phyloP scores from a whole-genome alignment of 176 grass and related monocot species.

The Aechmea fasciata region DNA sequence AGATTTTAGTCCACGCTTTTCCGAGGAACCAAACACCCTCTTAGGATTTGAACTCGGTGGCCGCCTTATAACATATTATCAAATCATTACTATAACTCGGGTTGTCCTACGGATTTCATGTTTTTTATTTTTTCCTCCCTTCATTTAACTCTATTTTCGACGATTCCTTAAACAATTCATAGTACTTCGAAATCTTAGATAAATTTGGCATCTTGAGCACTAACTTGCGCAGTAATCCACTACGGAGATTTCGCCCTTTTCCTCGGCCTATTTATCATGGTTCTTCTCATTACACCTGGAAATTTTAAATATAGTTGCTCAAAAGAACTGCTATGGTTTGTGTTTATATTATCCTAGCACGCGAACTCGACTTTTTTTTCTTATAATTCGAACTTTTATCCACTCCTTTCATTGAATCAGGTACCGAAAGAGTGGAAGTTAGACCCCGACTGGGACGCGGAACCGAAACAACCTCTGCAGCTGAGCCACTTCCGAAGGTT shows the following conservation, averaged over 20 bases:
- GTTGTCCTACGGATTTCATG: neutral
- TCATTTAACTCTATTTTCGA: neutral
- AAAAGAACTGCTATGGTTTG: no score
- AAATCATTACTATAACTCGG: neutral
- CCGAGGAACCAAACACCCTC: no score
- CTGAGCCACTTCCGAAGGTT: slow-evolving; percentile 63
- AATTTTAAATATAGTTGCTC: no score
- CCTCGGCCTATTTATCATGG: neutral
- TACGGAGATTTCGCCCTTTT: no score
- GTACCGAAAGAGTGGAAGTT: slow-evolving; percentile 94
- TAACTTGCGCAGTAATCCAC: neutral
- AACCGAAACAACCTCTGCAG: slow-evolving; percentile 62
- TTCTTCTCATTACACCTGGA: no score
- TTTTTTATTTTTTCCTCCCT: neutral
- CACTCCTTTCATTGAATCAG: slow-evolving; percentile 15
- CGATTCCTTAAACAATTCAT: neutral
- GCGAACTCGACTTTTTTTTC: neutral
- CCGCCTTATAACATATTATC: neutral
- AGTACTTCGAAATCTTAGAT: neutral
- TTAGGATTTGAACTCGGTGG: neutral
- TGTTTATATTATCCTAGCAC: no score
- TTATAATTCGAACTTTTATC: neutral
- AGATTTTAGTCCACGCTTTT: no score
- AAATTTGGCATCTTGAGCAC: neutral
- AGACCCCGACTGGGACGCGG: slow-evolving; percentile 87